Conservation (phyloP, 306 rosid genomes). For the cucumber (Cucumis sativus) region Cucumber_9930_V3 NC_026655.2:22291001-22291500, state of each 20-base stretch:
- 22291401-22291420: not conserved
- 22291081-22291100: slow-evolving; percentile 86
- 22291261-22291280: not conserved
- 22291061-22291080: slow-evolving; percentile 90
- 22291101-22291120: slow-evolving; percentile 51
- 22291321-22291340: not conserved
- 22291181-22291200: not conserved
- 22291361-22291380: not conserved
- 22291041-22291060: slow-evolving; percentile 92
- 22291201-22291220: not conserved
- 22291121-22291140: not conserved
- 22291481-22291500: not conserved
- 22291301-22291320: not conserved
- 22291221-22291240: not conserved
- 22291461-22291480: not conserved
- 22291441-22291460: not conserved
- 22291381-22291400: not conserved
- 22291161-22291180: not conserved
- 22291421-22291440: not conserved
- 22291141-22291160: not conserved
- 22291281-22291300: not conserved
- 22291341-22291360: not conserved
- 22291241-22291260: not conserved
- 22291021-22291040: slow-evolving; percentile 95
- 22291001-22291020: slow-evolving; percentile 94